Conservation (phyloP, 2,329 filamentous ascomycete genomes). For the Capronia coronata region DNA sequence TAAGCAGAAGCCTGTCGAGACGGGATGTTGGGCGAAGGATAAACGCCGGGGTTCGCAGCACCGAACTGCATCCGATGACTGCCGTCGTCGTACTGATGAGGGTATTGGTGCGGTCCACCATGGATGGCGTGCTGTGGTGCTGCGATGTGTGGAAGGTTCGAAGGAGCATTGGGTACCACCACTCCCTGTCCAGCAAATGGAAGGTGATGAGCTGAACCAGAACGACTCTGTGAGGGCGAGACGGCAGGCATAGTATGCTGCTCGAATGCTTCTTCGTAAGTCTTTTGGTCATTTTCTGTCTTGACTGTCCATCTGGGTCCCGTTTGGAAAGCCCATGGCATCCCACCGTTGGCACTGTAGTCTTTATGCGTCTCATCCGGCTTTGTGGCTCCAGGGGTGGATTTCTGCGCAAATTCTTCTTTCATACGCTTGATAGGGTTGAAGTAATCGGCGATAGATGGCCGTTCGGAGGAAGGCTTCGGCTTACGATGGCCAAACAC, state of each 20-base stretch:
- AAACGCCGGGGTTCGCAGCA: slow-evolving; percentile 70
- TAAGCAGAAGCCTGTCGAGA: slow-evolving; percentile 62
- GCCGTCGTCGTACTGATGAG: slow-evolving; percentile 64
- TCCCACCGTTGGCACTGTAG: slow-evolving; percentile 71
- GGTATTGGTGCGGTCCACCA: slow-evolving; percentile 68
- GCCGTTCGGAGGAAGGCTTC: slow-evolving; percentile 51
- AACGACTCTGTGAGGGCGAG: slow-evolving; percentile 60
- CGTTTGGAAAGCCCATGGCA: slow-evolving; percentile 78
- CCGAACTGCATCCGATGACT: slow-evolving; percentile 82
- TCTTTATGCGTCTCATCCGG: slow-evolving; percentile 48
- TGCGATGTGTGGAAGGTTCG: slow-evolving; percentile 60
- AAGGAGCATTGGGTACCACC: slow-evolving; percentile 69
- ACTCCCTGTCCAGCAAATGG: slow-evolving; percentile 79
- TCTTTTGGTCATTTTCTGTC: slow-evolving; percentile 65
- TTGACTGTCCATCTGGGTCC: slow-evolving; percentile 74
- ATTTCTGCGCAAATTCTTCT: slow-evolving; percentile 51
- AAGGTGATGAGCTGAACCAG: slow-evolving; percentile 58
- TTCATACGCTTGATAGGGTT: slow-evolving; percentile 64
- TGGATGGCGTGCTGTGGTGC: slow-evolving; percentile 73
- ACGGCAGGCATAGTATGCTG: slow-evolving; percentile 55
- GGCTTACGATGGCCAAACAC: slow-evolving; percentile 68
- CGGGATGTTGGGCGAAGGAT: slow-evolving; percentile 73
- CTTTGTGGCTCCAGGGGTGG: slow-evolving; percentile 18
- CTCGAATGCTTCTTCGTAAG: slow-evolving; percentile 75
- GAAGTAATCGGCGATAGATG: slow-evolving; percentile 51